These are phyloP conservation scores for Vigna angularis DNA, from an alignment of 306 rosid species.

Conservation along the genomic window DNA sequence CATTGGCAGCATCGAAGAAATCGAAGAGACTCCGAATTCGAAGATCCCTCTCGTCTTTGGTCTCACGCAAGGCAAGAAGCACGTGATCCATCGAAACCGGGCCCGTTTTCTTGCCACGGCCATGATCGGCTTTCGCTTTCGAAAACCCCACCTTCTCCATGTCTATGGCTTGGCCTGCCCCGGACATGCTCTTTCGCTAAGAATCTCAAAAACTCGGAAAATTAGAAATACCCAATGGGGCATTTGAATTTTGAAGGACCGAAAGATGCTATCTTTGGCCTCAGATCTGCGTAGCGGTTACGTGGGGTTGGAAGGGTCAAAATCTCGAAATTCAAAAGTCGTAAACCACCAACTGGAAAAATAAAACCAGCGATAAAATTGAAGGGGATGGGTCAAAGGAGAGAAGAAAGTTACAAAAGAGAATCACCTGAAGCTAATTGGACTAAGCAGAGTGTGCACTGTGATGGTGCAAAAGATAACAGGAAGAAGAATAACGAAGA, in stretches of 20 bases:
- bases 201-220: conserved; percentile 9
- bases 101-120: conserved; percentile 46
- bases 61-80: conserved; percentile 58
- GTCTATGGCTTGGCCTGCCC: conserved; percentile 55
- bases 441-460: conserved; percentile 35
- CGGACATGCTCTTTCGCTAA: conserved; percentile 41
- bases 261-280: conserved; percentile 36
- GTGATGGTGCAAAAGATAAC: not conserved
- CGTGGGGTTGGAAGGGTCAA: conserved; percentile 37
- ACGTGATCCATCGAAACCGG: conserved; percentile 62
- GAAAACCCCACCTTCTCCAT: conserved; percentile 50
- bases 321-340: conserved; percentile 29
- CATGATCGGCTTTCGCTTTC: conserved; percentile 47
- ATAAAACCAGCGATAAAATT: conserved; percentile 34
- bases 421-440: conserved; percentile 13
- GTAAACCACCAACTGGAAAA: conserved; percentile 17
- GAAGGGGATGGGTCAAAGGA: conserved; percentile 34
- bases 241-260: conserved; percentile 30
- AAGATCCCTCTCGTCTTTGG: conserved; percentile 65
- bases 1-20: conserved; percentile 58
- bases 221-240: conserved; percentile 41
- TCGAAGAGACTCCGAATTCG: conserved; percentile 58
- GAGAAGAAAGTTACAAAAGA: not conserved
- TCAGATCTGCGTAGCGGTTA: conserved; percentile 44
- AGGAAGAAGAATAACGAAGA: not conserved